Percentiles rank a stretch among this genome's conserved stretches.
Evolutionary conservation across 768 basidiomycete species (phyloP).

Genomic region (Suillus decipiens): DNA sequence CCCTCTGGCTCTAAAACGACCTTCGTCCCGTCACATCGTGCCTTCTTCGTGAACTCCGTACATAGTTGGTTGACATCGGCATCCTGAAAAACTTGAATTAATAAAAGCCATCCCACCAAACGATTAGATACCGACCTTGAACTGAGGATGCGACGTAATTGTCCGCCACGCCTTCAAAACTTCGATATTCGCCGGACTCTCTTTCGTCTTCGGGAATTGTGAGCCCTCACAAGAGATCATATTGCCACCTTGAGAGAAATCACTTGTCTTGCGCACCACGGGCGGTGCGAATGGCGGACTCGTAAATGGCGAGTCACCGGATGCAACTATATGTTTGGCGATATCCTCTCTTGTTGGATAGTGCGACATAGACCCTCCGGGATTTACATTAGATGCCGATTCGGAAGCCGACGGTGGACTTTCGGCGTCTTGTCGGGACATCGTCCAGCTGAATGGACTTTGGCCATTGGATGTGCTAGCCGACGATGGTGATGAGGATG

Average conservation of each 20-base stretch:
- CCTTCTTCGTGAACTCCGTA: conserved; percentile 77
- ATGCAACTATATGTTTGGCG: conserved; percentile 46
- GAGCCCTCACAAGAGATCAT: conserved; percentile 67
- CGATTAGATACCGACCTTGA: conserved; percentile 55
- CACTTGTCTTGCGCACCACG: conserved; percentile 42
- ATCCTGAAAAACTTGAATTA: conserved; percentile 45
- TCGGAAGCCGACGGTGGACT: conserved; percentile 44
- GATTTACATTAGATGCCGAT: conserved; percentile 22
- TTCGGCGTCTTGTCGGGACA: conserved; percentile 25
- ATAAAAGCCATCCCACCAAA: conserved; percentile 4
- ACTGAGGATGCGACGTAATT: conserved; percentile 73
- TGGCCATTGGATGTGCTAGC: conserved; percentile 26
- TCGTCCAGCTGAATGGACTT: conserved; percentile 30
- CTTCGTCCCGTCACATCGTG: conserved; percentile 81
- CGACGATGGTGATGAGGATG: conserved; percentile 26
- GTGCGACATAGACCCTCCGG: conserved; percentile 35
- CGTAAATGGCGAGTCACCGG: conserved; percentile 65
- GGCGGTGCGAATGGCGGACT: conserved; percentile 31
- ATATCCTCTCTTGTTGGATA: conserved; percentile 49
- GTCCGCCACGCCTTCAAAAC: conserved; percentile 78
- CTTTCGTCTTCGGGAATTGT: conserved; percentile 66
- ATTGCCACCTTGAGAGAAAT: conserved; percentile 42
- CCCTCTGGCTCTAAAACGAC: conserved; percentile 66
- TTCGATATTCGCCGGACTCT: conserved; percentile 75
- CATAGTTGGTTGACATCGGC: conserved; percentile 80